phyloP scores from a whole-genome alignment of 140 eudicot genomes.

The Flaveria floridana region DNA sequence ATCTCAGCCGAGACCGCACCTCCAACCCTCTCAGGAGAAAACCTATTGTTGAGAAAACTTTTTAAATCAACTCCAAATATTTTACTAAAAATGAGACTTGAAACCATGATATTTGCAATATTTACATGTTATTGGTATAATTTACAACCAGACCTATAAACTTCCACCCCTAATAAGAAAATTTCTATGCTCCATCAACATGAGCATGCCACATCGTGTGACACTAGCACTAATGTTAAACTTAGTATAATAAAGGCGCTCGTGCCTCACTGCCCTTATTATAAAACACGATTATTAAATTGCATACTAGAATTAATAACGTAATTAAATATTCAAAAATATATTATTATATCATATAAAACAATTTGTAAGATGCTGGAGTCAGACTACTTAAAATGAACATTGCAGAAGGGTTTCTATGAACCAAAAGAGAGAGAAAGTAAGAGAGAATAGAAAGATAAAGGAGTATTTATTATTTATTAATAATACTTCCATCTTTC shows the following conservation, averaged over 20 bases:
- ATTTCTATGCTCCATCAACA: too few relatives aligned
- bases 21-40: too few relatives aligned
- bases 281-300: background rate
- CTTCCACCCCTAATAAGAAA: too few relatives aligned
- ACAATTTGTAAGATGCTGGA: constrained; percentile 31
- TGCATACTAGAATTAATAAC: constrained; percentile 15
- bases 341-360: background rate
- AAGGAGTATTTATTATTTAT: constrained; percentile 33
- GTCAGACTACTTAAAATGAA: constrained; percentile 46
- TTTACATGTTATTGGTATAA: too few relatives aligned
- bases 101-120: too few relatives aligned
- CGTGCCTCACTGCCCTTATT: constrained; percentile 17
- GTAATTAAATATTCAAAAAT: constrained; percentile 22
- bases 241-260: constrained; percentile 17
- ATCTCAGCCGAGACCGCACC: too few relatives aligned
- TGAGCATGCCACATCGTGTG: too few relatives aligned
- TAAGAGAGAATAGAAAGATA: constrained; percentile 34
- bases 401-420: constrained; percentile 35
- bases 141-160: too few relatives aligned
- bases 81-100: too few relatives aligned
- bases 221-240: too few relatives aligned
- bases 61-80: too few relatives aligned
- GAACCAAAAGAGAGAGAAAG: constrained; percentile 35
- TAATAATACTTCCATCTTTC: constrained; percentile 36
- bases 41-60: too few relatives aligned